Evolutionary conservation across 331 rosid species (phyloP).

Genomic region (Pyrus hybrid): DNA sequence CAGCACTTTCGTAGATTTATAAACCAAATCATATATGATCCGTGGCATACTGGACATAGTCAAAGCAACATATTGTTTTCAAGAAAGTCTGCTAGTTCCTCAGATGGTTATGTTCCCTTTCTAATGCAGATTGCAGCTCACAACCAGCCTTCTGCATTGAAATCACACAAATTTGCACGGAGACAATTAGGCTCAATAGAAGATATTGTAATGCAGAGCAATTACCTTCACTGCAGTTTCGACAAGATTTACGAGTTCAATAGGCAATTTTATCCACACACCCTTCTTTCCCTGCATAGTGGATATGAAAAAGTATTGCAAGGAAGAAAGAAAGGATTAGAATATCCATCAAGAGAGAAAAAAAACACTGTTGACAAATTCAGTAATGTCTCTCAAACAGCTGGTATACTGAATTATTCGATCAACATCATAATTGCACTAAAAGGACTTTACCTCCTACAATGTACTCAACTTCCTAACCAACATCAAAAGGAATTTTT

Average conservation of each 20-base stretch:
- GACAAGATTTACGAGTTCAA: slow-evolving; percentile 52
- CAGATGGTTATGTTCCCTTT: not conserved
- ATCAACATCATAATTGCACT: not conserved
- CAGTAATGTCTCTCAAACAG: not conserved
- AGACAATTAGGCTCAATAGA: not conserved
- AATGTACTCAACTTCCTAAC: not conserved
- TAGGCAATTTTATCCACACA: slow-evolving; percentile 76
- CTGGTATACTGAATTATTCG: not conserved
- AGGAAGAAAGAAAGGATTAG: not conserved
- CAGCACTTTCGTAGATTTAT: no score
- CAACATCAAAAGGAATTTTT: not conserved
- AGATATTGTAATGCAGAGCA: not conserved
- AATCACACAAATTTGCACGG: not conserved
- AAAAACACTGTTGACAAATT: not conserved
- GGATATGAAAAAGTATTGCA: not conserved
- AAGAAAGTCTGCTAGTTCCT: no score
- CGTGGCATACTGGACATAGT: no score
- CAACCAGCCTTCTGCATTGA: not conserved
- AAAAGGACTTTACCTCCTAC: not conserved
- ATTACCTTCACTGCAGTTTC: slow-evolving; percentile 59
- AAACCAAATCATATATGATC: no score
- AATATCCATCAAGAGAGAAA: not conserved
- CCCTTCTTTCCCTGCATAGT: slow-evolving; percentile 57
- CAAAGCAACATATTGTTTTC: no score
- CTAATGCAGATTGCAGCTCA: not conserved